Base-by-base conservation (phyloP, 768 basidiomycete species). In the Nevesoporus exiguus region DNA sequence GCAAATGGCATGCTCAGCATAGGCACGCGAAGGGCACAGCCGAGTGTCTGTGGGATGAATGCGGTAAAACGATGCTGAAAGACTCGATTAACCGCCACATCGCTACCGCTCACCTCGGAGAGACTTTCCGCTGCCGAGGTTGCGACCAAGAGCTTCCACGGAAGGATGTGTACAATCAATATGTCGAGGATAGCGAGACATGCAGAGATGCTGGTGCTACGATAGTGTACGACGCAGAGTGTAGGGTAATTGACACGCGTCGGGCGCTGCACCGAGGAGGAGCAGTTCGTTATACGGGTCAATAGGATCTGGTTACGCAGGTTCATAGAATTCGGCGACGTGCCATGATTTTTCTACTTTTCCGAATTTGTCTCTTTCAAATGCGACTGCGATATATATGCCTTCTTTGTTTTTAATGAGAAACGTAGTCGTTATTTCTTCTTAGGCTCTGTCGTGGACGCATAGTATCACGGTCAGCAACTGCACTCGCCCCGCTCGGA, bases 51-150 rank as follows among this genome's bases (percentile, higher is more conserved):
- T 58, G 57, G 57, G 45, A 49, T 0, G 53, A 53, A 4, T 57
- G 56, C 6, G 14, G 14, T 4, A 11, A 24, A 33, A n/a, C n/a
- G n/a, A n/a, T n/a, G n/a, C n/a, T n/a, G n/a, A n/a, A 44, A 11
- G 43, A 39, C 39, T 52, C 60, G 3, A 40, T 57, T 10, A 57
- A 52, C n/a, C 46, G 55, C 3, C 58, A 59, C 25, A 4, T 59
- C 22, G 17, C 57, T 8, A 57, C 47, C 0, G 39, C 41, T 25
- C 58, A 59, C 14, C 29, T 59, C 15, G 25, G n/a, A 2, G 55
- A 59, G 19, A 4, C 9, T 2, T 59, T 59, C 25, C 22, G 19
- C 13, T 59, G 55, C 44, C 44, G 27, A 5, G 48, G 41, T 11
- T 59, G 58, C 21, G 9, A 37, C 24, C 13, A 46, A 14, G 27